Conservation (phyloP, 768 basidiomycete genomes). For the Daedaleopsis sinensis region DNA sequence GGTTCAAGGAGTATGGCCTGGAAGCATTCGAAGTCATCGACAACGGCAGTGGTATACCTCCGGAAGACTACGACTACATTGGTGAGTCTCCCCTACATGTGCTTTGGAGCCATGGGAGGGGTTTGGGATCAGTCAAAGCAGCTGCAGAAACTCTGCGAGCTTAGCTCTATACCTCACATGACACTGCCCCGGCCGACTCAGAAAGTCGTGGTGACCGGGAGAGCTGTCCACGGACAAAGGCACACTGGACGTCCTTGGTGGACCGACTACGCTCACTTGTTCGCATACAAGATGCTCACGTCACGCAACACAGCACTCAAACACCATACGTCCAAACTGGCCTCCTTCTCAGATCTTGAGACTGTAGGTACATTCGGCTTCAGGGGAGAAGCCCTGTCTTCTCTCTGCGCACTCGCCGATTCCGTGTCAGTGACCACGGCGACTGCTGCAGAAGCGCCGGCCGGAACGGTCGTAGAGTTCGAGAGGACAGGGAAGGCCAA, state of each 20-base stretch:
- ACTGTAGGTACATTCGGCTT: slow-evolving; percentile 88
- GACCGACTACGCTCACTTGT: not conserved
- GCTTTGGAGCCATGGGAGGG: not conserved
- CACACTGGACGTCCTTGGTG: not conserved
- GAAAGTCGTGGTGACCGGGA: not conserved
- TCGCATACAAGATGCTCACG: not conserved
- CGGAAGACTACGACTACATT: slow-evolving; percentile 74
- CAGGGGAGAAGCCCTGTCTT: slow-evolving; percentile 93
- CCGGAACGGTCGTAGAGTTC: slow-evolving; percentile 80
- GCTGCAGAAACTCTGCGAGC: too few relatives aligned
- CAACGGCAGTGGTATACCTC: slow-evolving; percentile 86
- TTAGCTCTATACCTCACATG: too few relatives aligned
- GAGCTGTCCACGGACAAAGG: too few relatives aligned
- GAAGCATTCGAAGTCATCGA: slow-evolving; percentile 86
- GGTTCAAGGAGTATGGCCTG: slow-evolving; percentile 87
- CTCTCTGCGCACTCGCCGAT: slow-evolving; percentile 84
- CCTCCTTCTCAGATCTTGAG: slow-evolving; percentile 72
- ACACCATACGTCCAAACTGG: slow-evolving; percentile 91
- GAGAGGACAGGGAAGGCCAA: slow-evolving; percentile 64
- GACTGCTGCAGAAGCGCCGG: slow-evolving; percentile 69
- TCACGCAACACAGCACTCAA: slow-evolving; percentile 65
- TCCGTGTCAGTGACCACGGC: slow-evolving; percentile 73
- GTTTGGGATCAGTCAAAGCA: not conserved
- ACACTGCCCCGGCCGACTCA: not conserved
- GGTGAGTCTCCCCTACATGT: slow-evolving; percentile 50